Percentiles rank a stretch among this genome's conserved stretches.
phyloP scores from a whole-genome alignment of 2,329 filamentous ascomycete species.

The Arthrobotrys conoides region DNA sequence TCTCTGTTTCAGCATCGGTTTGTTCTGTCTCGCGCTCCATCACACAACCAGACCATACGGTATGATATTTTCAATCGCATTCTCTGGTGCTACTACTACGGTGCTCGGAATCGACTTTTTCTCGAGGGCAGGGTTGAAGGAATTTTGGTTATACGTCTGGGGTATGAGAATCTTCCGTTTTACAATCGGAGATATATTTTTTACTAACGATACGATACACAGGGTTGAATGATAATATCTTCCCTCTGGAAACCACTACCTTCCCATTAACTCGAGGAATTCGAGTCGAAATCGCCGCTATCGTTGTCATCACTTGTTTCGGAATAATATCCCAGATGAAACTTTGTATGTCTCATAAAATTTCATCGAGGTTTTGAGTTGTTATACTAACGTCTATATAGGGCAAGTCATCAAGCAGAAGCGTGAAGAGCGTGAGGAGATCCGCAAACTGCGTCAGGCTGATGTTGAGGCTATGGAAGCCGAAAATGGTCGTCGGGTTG shows the following conservation, averaged over 20 bases:
- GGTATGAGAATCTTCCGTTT: conserved; percentile 67
- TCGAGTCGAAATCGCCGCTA: conserved; percentile 83
- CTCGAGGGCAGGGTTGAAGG: conserved; percentile 88
- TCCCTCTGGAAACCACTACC: conserved; percentile 80
- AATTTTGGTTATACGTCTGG: conserved; percentile 97
- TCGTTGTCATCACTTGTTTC: conserved; percentile 79
- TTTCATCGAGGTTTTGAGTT: conserved; percentile 62
- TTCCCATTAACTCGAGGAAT: conserved; percentile 92
- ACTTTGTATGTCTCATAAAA: conserved; percentile 83
- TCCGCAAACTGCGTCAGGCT: conserved; percentile 70
- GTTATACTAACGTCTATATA: conserved; percentile 65
- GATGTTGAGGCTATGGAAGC: conserved; percentile 77
- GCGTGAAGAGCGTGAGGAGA: conserved; percentile 71
- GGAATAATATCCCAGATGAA: conserved; percentile 88
- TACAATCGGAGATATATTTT: conserved; percentile 7
- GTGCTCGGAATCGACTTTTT: conserved; percentile 93
- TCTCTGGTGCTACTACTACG: conserved; percentile 82
- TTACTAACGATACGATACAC: conserved; percentile 49
- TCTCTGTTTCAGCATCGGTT: conserved; percentile 76
- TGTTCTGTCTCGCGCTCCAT: conserved; percentile 83
- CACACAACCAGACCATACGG: conserved; percentile 83
- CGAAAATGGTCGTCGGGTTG: conserved; percentile 75
- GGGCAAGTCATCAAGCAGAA: conserved; percentile 67
- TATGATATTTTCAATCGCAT: conserved; percentile 81
- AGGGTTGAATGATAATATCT: conserved; percentile 82